Evolutionary conservation across 1,284 basidiomycete genomes (phyloP), one percentile per base, ranked within the genome.

Genomic region (Sporisorium iseilematis-ciliati): DNA sequence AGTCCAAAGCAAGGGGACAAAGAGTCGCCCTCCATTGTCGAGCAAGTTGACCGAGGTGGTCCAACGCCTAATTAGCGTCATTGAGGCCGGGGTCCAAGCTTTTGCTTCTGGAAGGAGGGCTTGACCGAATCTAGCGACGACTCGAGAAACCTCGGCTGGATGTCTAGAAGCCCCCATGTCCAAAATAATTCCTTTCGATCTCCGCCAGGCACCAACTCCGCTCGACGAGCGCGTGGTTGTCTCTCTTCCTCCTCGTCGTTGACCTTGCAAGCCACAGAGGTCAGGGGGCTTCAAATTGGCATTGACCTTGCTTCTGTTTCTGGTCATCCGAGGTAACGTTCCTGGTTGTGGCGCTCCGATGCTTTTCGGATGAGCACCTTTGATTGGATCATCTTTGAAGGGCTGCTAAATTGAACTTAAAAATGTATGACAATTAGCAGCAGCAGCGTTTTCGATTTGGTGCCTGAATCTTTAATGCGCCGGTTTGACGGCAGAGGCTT

Each of bases 381-480:
- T 38, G 35, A 16, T 38, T 16, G 35, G 35, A 11, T 38, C 35
- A 3, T 42, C 41, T 42, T 42, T 42, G 5, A n/a, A 42, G 35
- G 35, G 12, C 35, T 38, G 35, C 35, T 38, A 38, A 38, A 38
- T 10, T 38, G 35, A 38, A 38, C 35, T 12, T 38, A 38, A 38
- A 38, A 14, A 14, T 38, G 4, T 38, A 33, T 33, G 33, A 33
- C 33, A 33, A 31, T 31, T 31, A 31, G 29, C 10, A 11, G 31
- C 31, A n/a, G n/a, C n/a, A n/a, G n/a, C n/a, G 10, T 50, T 35
- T 35, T 33, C 20, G 49, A 21, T 35, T 35, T 23, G 33, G 50
- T 52, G 50, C 50, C 50, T 52, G 50, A 52, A 52, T 18, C 4
- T 52, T 52, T 40, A 35, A 52, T 52, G 50, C 35, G 50, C 29